Conservation (phyloP, 768 basidiomycete species). For the Cyclocybe aegerita region DNA sequence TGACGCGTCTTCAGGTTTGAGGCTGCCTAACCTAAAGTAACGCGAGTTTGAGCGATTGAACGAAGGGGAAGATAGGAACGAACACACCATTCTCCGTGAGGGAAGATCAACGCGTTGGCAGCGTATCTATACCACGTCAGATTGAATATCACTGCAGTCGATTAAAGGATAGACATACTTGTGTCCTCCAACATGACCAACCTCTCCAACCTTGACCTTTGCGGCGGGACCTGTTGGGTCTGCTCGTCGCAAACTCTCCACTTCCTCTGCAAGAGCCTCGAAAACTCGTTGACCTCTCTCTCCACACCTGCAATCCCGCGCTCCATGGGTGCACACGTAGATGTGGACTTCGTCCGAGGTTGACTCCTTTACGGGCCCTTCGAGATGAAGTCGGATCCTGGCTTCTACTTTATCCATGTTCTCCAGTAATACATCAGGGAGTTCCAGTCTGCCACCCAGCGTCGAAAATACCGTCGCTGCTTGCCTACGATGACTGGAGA, state of each 20-base stretch:
- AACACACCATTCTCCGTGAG: slow-evolving; percentile 70
- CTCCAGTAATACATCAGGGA: slow-evolving; percentile 45
- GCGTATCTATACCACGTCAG: slow-evolving; percentile 48
- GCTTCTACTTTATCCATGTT: slow-evolving; percentile 50
- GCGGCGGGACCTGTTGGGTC: slow-evolving; percentile 24
- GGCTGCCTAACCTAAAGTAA: slow-evolving; percentile 55
- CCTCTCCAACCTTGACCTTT: slow-evolving; percentile 54
- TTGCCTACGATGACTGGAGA: slow-evolving; percentile 9
- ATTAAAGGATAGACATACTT: slow-evolving; percentile 34
- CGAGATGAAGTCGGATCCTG: slow-evolving; percentile 31
- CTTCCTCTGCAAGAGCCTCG: slow-evolving; percentile 51
- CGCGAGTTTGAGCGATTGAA: not conserved
- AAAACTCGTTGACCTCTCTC: slow-evolving; percentile 60
- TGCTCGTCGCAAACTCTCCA: slow-evolving; percentile 34
- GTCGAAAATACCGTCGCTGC: slow-evolving; percentile 54
- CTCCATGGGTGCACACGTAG: slow-evolving; percentile 79
- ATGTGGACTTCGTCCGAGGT: slow-evolving; percentile 34
- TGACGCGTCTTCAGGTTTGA: slow-evolving; percentile 59
- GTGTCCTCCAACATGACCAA: slow-evolving; percentile 84
- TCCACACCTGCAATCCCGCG: slow-evolving; percentile 80
- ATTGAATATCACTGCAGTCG: not conserved
- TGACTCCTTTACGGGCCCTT: slow-evolving; percentile 6
- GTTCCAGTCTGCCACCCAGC: slow-evolving; percentile 44
- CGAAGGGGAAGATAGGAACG: not conserved
- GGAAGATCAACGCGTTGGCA: slow-evolving; percentile 67